Evolutionary conservation across 2,329 filamentous ascomycete genomes (phyloP), one percentile per base, ranked within the genome.

Genomic region (Ambrosiella xylebori): DNA sequence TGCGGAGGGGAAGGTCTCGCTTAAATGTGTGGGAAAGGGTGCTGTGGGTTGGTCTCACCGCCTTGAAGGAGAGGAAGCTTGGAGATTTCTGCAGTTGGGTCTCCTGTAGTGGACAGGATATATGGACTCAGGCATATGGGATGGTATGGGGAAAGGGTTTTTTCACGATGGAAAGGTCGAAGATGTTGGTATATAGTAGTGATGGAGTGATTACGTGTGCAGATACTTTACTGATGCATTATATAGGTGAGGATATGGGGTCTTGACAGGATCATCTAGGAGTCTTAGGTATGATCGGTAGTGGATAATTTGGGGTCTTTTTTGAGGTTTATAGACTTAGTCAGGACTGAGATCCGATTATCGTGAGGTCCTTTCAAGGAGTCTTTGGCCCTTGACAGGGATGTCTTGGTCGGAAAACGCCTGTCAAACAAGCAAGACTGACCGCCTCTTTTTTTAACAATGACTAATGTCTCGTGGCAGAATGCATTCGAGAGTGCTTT

Each of bases 11-110:
- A 27, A 27, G 27, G 27, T 27, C 47, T 51, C 47, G 47, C 47
- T 51, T 51, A 15, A 5, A 51, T 51, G 19, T 35, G 47, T 51
- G 47, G 47, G 47, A 51, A 51, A 27, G 47, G 47, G 47, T 51
- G 17, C 47, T 51, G 47, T 51, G 19, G 19, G 47, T 51, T 51
- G 47, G 47, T 51, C 47, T 51, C 47, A 51, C 47, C 47, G 47
- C 47, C 47, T 51, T 51, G 44, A 7, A 17, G n/a, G 44, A 17
- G 27, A n/a, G 11, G 6, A 35, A 35, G 47, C 12, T 51, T 11
- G 13, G 35, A 51, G 15, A 19, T 51, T 11, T 19, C n/a, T 51
- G 35, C 17, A 19, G 27, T 11, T 8, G 45, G 13, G 8, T 51
- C 17, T 27, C 19, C 15, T 51, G 47, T 11, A 3, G 27, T 15